Evolutionary conservation across 345 rosid species (phyloP), one percentile per base, ranked within the genome.

Genomic region (Syzygium aromaticum): DNA sequence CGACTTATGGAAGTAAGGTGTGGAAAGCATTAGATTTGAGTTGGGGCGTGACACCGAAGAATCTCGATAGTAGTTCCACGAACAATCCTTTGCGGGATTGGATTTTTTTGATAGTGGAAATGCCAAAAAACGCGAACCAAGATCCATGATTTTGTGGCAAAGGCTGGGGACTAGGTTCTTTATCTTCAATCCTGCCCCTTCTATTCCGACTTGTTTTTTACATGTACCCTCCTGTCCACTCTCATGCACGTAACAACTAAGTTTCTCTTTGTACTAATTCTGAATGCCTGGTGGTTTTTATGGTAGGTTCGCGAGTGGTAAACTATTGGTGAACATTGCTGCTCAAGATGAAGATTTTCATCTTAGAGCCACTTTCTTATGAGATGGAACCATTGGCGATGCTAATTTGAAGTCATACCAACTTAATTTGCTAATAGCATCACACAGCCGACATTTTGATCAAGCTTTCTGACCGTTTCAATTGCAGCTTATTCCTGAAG

Each of bases 401-500:
- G 27, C 82, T 38, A 38, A 92, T 84, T 51, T 27, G 33, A n/a
- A 11, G 49, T 54, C 13, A 0, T 43, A 19, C 10, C 67, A 14
- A 52, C 67, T 57, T 25, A 12, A 16, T 33, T n/a, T 85, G 86
- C 80, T 22, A 4, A 28, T 80, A 46, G 53, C 28, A 54, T 43
- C 83, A 46, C 12, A 11, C 53, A 54, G 49, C 51, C 43, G 27
- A 57, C 52, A 59, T 54, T 19, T 23, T 85, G 84, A 25, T 85
- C 77, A 43, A 16, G 54, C 0, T 16, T 84, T 38, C 61, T 80
- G 52, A 86, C 38, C 56, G 61, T 4, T 33, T 73, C 63, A 52
- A 73, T 21, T 92, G 91, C 94, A 97, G 98, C 63, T 89, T 86
- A 95, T 97, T 73, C 99, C 98, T 28, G 94, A 96, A 91, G 98